Base-by-base conservation (phyloP, 2,329 filamentous ascomycete genomes). In the Colletotrichum karsti region DNA sequence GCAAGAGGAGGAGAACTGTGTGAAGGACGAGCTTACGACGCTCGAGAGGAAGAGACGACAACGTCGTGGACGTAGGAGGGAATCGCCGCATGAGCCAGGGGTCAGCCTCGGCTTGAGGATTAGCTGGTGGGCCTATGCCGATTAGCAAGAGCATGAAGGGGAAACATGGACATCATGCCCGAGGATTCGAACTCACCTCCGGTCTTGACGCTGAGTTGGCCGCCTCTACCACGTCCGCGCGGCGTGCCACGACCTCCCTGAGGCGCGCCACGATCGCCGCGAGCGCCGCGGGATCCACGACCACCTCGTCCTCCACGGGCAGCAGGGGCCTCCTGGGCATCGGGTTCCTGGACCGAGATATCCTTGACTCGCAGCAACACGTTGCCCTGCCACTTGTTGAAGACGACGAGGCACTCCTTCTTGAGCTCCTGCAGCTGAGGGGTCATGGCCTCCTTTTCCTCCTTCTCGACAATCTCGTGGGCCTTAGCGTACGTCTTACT, bases 311-410 rank as follows among this genome's bases (percentile, higher is more conserved):
- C 80, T 58, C 80, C 77, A 62, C 80, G 80, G 70, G 74, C 74
- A 72, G 72, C 54, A 4, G 55, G 24, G 69, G 55, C 35, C 20
- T 37, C 56, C 24, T 67, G 15, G 60, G 60, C 61, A 68, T 69
- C 75, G 58, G 73, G 72, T 65, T 87, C 84, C 58, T 81, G 84
- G 69, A 88, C 83, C 44, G 86, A 85, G 18, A 94, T 85, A 37
- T 96, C 91, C 18, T 90, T 88, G 24, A 97, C 82, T 13, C 94
- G 88, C 63, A 88, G 85, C 42, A 93, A 82, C 9, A 97, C 88
- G 12, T 84, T 83, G 6, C 89, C 85, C 73, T 93, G 88, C 95
- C 95, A 98, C 71, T 93, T 91, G 65, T 92, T 90, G 76, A 95
- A 97, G 75, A 91, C 90, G 7, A 85, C 81, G 5, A 97, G 77